A percentile compares a stretch with the other conserved stretches of the same genome.
Evolutionary conservation across 106 monocot genomes (phyloP).

Genomic region (Dendrobium chrysotoxum): DNA sequence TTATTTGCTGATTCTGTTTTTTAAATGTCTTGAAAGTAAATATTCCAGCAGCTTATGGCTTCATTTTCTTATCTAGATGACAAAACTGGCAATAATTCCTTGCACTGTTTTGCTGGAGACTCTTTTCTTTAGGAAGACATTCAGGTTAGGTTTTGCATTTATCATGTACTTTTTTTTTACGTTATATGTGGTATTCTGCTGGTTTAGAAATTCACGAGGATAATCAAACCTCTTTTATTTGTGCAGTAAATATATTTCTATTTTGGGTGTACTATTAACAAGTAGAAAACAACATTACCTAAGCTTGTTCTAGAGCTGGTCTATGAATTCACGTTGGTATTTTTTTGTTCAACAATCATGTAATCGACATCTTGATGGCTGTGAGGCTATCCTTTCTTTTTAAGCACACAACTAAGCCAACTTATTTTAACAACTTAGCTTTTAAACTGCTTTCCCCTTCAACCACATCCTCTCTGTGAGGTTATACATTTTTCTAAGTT

Average conservation of each 20-base stretch:
- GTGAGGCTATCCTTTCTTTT: not conserved
- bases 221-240: not conserved
- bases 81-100: slow-evolving; percentile 75
- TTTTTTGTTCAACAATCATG: not conserved
- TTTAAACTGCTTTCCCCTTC: not conserved
- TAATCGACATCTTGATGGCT: not conserved
- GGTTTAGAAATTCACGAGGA: not conserved
- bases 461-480: too few species aligned
- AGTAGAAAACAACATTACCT: not conserved
- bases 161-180: not conserved
- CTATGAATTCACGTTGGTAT: not conserved
- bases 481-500: too few species aligned
- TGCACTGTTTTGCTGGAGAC: slow-evolving; percentile 66
- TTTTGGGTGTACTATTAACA: not conserved
- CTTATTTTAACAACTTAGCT: not conserved
- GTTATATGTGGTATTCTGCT: not conserved
- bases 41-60: not conserved
- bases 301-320: not conserved
- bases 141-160: slow-evolving; percentile 33
- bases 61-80: slow-evolving; percentile 45
- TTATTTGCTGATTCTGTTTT: not conserved
- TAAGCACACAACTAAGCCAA: not conserved
- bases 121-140: slow-evolving; percentile 66
- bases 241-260: not conserved
- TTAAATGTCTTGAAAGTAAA: not conserved